A percentile compares a stretch with the other conserved stretches of the same genome.
phyloP scores from a whole-genome alignment of 257 asterid genomes.

The Gentiana dahurica region DNA sequence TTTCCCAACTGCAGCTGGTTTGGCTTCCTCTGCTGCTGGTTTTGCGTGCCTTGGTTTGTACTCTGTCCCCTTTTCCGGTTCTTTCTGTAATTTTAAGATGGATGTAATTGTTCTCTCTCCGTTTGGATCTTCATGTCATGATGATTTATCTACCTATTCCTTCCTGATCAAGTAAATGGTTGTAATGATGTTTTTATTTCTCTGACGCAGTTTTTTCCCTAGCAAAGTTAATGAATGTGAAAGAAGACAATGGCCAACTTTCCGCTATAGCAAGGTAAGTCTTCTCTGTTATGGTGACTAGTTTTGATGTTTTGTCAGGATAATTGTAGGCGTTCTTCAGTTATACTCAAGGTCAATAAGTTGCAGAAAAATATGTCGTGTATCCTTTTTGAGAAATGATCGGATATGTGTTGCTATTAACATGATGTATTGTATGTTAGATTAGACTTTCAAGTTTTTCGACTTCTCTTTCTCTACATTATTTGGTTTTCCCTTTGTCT shows the following conservation, averaged over 20 bases:
- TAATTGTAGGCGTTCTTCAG: too few relatives aligned
- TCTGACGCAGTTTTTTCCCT: slow-evolving; percentile 68
- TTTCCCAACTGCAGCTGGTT: slow-evolving; percentile 98
- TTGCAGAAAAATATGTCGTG: too few relatives aligned
- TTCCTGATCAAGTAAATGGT: neutral
- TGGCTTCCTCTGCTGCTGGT: slow-evolving; percentile 99
- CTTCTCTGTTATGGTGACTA: slow-evolving; percentile 1
- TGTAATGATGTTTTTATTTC: neutral
- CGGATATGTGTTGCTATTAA: too few relatives aligned
- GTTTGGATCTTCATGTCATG: neutral
- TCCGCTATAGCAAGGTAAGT: slow-evolving; percentile 93
- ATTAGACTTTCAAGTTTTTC: too few relatives aligned
- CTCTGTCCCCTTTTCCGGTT: neutral
- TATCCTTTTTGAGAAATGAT: too few relatives aligned
- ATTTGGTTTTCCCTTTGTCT: too few relatives aligned
- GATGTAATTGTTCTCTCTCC: neutral
- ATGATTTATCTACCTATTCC: neutral
- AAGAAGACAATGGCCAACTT: slow-evolving; percentile 74
- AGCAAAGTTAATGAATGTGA: slow-evolving; percentile 93
- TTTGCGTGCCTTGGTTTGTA: slow-evolving; percentile 99
- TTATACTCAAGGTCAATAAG: too few relatives aligned
- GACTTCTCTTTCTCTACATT: too few relatives aligned
- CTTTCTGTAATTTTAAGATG: neutral
- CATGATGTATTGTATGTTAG: too few relatives aligned
- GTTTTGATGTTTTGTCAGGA: neutral